Conservation (phyloP, 257 asterid genomes). For the Lantana camara region DNA sequence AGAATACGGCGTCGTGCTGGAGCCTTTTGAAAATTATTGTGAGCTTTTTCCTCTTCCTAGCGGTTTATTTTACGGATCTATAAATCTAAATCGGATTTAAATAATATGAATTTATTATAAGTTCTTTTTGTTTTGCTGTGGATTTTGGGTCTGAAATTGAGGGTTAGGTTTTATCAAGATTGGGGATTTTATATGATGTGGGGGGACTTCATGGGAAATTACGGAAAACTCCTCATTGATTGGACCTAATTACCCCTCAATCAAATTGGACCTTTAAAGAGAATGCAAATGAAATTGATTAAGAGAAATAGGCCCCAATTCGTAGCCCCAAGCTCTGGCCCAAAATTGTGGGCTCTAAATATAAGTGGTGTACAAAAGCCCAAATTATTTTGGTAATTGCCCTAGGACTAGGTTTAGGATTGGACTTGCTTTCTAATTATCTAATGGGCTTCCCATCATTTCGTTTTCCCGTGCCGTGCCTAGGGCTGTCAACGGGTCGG, state of each 20-base stretch:
- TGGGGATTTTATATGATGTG: neutral
- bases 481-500: too few species aligned
- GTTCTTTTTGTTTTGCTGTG: neutral
- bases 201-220: neutral
- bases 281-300: too few species aligned
- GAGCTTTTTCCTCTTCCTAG: neutral
- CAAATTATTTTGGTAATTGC: too few species aligned
- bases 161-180: neutral
- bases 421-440: too few species aligned
- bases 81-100: slow-evolving; percentile 5
- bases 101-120: neutral
- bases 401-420: too few species aligned
- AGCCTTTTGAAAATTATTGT: slow-evolving; percentile 26
- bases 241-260: too few species aligned
- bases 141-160: neutral
- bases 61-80: slow-evolving; percentile 38
- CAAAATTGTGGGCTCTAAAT: too few species aligned
- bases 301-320: too few species aligned
- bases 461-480: too few species aligned
- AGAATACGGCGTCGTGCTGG: slow-evolving; percentile 46
- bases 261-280: neutral
- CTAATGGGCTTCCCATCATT: too few species aligned
- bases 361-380: too few species aligned
- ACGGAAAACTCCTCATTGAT: neutral
- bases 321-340: too few species aligned